phyloP scores from a whole-genome alignment of 768 basidiomycete species.

The Hygrophoropsis aurantiaca region DNA sequence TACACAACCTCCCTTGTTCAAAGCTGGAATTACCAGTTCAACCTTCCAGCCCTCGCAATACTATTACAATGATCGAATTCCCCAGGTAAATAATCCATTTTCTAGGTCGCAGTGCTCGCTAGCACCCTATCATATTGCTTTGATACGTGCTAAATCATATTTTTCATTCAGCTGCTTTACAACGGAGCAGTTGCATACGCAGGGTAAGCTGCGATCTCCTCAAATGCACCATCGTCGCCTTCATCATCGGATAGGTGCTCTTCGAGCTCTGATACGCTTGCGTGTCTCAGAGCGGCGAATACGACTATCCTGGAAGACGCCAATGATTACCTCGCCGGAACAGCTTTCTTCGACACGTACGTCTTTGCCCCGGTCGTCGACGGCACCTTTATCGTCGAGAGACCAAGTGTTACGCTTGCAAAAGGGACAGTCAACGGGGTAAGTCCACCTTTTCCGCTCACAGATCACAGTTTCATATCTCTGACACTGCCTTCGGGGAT shows the following conservation, averaged over 20 bases:
- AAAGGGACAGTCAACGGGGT: conserved; percentile 29
- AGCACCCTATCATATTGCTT: neutral
- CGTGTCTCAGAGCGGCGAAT: conserved; percentile 18
- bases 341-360: conserved; percentile 26
- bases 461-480: too few relatives aligned
- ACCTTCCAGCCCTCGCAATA: conserved; percentile 33
- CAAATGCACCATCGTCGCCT: neutral
- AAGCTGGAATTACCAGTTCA: conserved; percentile 33
- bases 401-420: conserved; percentile 21
- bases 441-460: too few relatives aligned
- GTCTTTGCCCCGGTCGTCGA: conserved; percentile 29
- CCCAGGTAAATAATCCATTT: conserved; percentile 19
- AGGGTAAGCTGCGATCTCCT: conserved; percentile 7
- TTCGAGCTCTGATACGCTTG: conserved; percentile 7
- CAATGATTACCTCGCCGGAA: conserved; percentile 18
- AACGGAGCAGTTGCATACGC: conserved; percentile 7
- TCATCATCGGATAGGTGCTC: conserved; percentile 19
- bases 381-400: conserved; percentile 26
- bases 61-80: conserved; percentile 26
- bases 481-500: too few relatives aligned
- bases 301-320: conserved; percentile 14
- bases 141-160: conserved; percentile 15
- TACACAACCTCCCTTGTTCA: conserved; percentile 33
- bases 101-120: too few relatives aligned
- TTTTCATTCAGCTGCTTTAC: too few relatives aligned